A percentile compares a stretch with the other conserved stretches of the same genome.
phyloP scores from a whole-genome alignment of 768 basidiomycete species.

The Kwoniella europaea region DNA sequence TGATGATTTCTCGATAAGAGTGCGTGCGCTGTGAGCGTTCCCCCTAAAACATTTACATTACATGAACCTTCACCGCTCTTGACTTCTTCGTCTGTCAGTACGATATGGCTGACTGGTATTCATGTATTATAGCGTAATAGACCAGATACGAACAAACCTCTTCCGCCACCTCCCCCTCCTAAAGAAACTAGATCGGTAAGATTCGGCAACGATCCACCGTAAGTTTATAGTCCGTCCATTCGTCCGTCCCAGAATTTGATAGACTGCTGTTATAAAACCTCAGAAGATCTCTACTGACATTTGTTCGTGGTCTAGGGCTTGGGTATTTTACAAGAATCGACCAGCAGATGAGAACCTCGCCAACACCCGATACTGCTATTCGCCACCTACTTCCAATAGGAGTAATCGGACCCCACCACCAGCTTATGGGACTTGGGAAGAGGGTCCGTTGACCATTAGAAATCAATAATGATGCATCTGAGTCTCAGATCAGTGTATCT shows the following conservation, averaged over 20 bases:
- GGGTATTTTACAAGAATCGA: slow-evolving; percentile 46
- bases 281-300: too few relatives aligned
- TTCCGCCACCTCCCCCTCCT: slow-evolving; percentile 28
- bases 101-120: too few relatives aligned
- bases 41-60: too few relatives aligned
- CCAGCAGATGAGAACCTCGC: slow-evolving; percentile 44
- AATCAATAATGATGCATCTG: not conserved
- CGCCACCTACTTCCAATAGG: not conserved
- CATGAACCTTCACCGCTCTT: too few relatives aligned
- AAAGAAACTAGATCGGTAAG: slow-evolving; percentile 25
- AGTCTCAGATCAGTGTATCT: too few relatives aligned
- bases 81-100: too few relatives aligned
- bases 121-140: not conserved
- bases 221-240: not conserved
- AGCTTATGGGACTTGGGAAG: slow-evolving; percentile 25
- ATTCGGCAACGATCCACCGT: slow-evolving; percentile 45
- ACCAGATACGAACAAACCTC: slow-evolving; percentile 34
- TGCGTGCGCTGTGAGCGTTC: too few relatives aligned
- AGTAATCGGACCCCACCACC: slow-evolving; percentile 5
- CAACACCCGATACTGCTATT: slow-evolving; percentile 38
- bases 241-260: too few relatives aligned
- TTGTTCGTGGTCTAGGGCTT: slow-evolving; percentile 29
- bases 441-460: slow-evolving; percentile 2
- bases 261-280: too few relatives aligned
- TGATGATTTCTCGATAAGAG: slow-evolving; percentile 42